Evolutionary conservation across 163 green algal genomes (phyloP), one percentile per base, ranked within the genome.

Genomic region (Trebouxia gelatinosa): DNA sequence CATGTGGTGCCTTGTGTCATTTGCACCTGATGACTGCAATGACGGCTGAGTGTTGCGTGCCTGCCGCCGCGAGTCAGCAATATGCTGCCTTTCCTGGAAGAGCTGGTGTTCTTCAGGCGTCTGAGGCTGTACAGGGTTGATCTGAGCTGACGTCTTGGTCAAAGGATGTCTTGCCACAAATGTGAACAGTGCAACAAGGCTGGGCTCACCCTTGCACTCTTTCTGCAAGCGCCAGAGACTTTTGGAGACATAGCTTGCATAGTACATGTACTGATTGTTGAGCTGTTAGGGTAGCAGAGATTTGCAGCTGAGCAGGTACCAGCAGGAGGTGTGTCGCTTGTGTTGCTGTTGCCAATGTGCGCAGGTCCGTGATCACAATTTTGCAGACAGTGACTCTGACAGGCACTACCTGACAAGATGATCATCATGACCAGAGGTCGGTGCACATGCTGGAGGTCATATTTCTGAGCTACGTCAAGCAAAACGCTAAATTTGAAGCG

Each of bases 101-200:
- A 77, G 78, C 21, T n/a, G 54, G 26, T 85, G 65, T 65, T 91
- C 84, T 38, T 74, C 31, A 23, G 46, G 11, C 4, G 75, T 88
- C 23, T 81, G 19, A 11, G 85, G 85, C 31, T 64, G n/a, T 66
- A 97, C 54, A 11, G 78, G 84, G 37, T 90, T 90, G 57, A 97
- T 82, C 5, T 37, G 21, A 28, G 71, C 78, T 5, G 80, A 59
- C 74, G 78, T 78, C 2, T 68, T 43, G n/a, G 50, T 81, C 16
- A 79, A 9, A 17, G 79, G 79, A 67, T 97, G 87, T 0, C 94
- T 78, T 16, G 90, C 87, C 35, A 96, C 93, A 82, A 96, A 96
- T 0, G 89, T 94, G 80, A 95, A 94, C 28, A 90, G 59, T 0
- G 90, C 88, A 17, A 83, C 82, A 40, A 93, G 78, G 64, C 80